Base-by-base conservation (phyloP, 1,284 basidiomycete species). In the Filobasidium uniguttulatum region DNA sequence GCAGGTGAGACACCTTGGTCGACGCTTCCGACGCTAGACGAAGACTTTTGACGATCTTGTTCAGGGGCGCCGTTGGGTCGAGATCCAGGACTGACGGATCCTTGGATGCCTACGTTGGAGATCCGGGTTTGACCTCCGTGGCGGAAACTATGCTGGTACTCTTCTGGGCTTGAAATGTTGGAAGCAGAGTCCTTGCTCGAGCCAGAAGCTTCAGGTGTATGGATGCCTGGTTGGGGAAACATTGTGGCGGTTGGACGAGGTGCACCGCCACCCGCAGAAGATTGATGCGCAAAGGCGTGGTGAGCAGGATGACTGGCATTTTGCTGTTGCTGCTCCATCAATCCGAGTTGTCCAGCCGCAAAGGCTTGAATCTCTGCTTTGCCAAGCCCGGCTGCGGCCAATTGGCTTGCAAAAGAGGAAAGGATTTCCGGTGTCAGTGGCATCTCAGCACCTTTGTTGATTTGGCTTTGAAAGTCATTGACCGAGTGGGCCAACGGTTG, bases 181-280 rank as follows among this genome's bases (percentile, higher is more conserved):
- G 20, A 28, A 25, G 22, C 45, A 25, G 12, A 38, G 26, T 28
- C 30, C 29, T 43, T 43, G 10, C 40, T 19, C 15, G 15, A 17
- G 14, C 25, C 37, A 8, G 50, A 52, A 22, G 46, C 45, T 44
- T 52, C 50, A 10, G 50, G 50, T 3, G 50, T 52, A n/a, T 52
- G 45, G 36, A 52, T 35, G 2, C 50, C 50, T 3, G 50, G 50
- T 20, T 52, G 41, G 2, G 50, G 50, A 33, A 47, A 52, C 3
- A 15, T n/a, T 15, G 23, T 38, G 35, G 8, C 29, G 26, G 5
- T 38, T 33, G n/a, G 9, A 9, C 9, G 31, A n/a, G 31, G 9
- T 33, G 31, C 9, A 28, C 29, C 33, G 35, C 0, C 8, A 9
- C 12, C 22, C 41, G 19, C 14, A 12, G 23, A 23, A 26, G 10